Evolutionary conservation across 306 rosid species (phyloP).

Genomic region (Quercus parvula): DNA sequence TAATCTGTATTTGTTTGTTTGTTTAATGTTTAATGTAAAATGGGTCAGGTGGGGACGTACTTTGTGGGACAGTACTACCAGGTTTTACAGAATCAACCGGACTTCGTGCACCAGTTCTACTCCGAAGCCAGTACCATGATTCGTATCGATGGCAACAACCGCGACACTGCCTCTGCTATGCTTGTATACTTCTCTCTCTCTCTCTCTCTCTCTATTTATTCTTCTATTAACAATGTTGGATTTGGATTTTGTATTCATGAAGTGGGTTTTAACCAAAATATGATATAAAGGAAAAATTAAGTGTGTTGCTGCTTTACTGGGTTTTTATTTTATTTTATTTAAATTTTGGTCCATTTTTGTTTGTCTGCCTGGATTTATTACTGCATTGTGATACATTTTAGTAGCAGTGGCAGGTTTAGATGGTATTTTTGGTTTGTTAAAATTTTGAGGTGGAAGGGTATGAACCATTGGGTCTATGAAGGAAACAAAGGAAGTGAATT

Average conservation of each 20-base stretch:
- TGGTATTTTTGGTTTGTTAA: neutral
- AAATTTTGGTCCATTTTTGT: neutral
- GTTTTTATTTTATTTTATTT: neutral
- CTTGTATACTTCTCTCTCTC: conserved; percentile 40
- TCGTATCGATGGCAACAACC: conserved; percentile 66
- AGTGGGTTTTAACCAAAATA: neutral
- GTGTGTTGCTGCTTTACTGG: neutral
- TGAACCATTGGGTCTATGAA: neutral
- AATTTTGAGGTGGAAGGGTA: neutral
- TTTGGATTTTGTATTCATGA: neutral
- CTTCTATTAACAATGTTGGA: neutral
- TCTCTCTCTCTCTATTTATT: neutral
- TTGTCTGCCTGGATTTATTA: neutral
- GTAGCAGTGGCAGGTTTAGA: neutral
- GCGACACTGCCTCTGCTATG: conserved; percentile 83
- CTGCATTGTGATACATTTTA: neutral
- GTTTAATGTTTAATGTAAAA: neutral
- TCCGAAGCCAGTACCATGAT: conserved; percentile 91
- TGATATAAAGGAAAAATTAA: neutral
- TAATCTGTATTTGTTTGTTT: neutral
- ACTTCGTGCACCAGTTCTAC: conserved; percentile 83
- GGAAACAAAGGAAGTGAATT: neutral
- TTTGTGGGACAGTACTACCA: conserved; percentile 96
- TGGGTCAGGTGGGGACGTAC: conserved; percentile 82
- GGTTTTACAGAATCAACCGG: conserved; percentile 89